Evolutionary conservation across 2,329 filamentous ascomycete genomes (phyloP).

Genomic region (Paraphaeosphaeria sporulosa): DNA sequence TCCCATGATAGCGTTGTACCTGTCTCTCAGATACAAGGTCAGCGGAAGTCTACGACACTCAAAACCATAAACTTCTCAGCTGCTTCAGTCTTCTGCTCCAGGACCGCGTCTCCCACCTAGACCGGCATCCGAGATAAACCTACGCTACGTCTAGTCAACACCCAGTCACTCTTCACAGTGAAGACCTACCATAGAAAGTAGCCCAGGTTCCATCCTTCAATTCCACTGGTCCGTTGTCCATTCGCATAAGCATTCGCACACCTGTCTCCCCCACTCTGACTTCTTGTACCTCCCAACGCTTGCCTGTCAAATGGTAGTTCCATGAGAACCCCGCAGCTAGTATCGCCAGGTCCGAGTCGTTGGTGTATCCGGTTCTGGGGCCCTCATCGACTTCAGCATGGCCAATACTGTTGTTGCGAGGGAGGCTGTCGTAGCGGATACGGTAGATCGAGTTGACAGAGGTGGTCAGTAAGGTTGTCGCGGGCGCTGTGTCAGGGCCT

Average conservation of each 20-base stretch:
- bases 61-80: background rate
- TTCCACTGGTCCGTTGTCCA: background rate
- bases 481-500: too few species aligned
- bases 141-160: background rate
- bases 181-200: background rate
- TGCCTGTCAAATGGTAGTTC: background rate
- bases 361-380: background rate
- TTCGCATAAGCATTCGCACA: background rate
- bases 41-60: background rate
- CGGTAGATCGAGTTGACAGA: background rate
- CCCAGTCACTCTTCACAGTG: background rate
- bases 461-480: background rate
- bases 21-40: background rate
- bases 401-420: background rate
- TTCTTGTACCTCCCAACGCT: background rate
- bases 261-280: background rate
- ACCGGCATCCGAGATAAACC: background rate
- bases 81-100: background rate
- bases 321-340: background rate
- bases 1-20: constrained; percentile 6
- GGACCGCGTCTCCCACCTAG: background rate
- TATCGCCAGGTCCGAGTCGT: background rate
- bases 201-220: background rate
- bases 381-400: background rate
- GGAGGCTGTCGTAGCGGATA: background rate